phyloP scores from a whole-genome alignment of 2,329 filamentous ascomycete species.

The Dactylellina drechsleri region DNA sequence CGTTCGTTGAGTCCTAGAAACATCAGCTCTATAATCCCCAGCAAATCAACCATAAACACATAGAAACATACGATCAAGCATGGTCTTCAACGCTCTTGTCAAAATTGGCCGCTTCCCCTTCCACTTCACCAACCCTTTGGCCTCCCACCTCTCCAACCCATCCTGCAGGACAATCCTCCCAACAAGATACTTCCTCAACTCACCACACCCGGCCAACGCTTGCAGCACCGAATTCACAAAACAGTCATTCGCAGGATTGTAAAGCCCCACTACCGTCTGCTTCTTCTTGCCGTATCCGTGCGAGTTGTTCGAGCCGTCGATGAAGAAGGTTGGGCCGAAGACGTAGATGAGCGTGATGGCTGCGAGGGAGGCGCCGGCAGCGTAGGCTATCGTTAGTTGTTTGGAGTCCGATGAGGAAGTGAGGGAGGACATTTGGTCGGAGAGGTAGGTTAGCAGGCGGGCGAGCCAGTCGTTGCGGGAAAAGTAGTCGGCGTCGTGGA shows the following conservation, averaged over 20 bases:
- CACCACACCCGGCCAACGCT: constrained; percentile 86
- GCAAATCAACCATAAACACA: not conserved
- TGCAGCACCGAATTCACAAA: constrained; percentile 92
- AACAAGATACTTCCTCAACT: constrained; percentile 90
- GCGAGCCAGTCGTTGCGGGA: constrained; percentile 35
- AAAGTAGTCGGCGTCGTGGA: constrained; percentile 33
- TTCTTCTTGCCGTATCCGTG: constrained; percentile 63
- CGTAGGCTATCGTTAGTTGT: constrained; percentile 86
- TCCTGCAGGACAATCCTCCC: constrained; percentile 75
- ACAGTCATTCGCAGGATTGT: constrained; percentile 93
- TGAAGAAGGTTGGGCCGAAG: constrained; percentile 95
- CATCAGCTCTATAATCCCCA: constrained; percentile 57
- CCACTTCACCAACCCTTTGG: constrained; percentile 20
- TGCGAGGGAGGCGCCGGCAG: constrained; percentile 92
- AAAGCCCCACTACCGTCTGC: constrained; percentile 86
- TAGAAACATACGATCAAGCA: constrained; percentile 71
- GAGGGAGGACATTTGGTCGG: constrained; percentile 21
- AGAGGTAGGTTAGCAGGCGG: constrained; percentile 31
- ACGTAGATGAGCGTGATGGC: constrained; percentile 96
- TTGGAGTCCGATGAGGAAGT: constrained; percentile 65
- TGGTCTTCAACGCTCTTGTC: constrained; percentile 87
- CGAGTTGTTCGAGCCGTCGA: constrained; percentile 62
- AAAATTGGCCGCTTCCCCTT: constrained; percentile 71
- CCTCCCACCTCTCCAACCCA: constrained; percentile 36
- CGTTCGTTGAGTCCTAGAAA: constrained; percentile 78